phyloP scores from a whole-genome alignment of 75 land plant species.

The Cunninghamia lanceolata region DNA sequence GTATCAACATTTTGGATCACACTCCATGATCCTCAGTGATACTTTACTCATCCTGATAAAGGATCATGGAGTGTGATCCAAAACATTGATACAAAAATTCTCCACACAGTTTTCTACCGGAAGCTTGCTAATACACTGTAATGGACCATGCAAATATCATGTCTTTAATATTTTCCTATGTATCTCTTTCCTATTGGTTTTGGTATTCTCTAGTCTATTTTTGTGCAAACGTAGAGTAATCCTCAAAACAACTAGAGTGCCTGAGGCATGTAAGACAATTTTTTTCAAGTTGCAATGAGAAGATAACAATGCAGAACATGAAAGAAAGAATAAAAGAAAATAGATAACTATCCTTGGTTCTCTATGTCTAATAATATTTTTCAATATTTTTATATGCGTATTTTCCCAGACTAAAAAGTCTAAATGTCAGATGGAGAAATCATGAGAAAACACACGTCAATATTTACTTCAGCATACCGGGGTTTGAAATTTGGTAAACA shows the following conservation, averaged over 20 bases:
- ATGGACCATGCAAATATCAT: too few species aligned
- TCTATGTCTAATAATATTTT: not conserved
- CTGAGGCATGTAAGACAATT: not conserved
- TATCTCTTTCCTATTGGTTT: not conserved
- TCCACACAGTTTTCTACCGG: too few species aligned
- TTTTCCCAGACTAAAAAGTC: not conserved
- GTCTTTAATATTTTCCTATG: not conserved
- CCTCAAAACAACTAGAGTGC: not conserved
- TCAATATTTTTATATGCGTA: not conserved
- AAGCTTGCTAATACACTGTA: not conserved
- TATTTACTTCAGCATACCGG: conserved; percentile 48
- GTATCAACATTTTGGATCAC: too few species aligned
- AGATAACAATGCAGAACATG: not conserved
- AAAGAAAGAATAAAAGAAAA: not conserved
- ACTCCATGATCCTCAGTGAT: too few species aligned
- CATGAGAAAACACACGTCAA: not conserved
- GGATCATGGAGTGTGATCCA: too few species aligned
- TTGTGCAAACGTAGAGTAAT: not conserved
- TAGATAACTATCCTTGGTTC: not conserved
- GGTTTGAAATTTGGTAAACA: conserved; percentile 83
- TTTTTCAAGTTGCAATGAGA: not conserved
- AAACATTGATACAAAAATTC: too few species aligned
- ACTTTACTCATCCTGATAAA: too few species aligned
- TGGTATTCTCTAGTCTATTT: not conserved
- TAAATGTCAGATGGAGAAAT: not conserved